A percentile compares a stretch with the other conserved stretches of the same genome.
phyloP scores from a whole-genome alignment of 148 eudicot genomes.

The Polygonum aviculare region DNA sequence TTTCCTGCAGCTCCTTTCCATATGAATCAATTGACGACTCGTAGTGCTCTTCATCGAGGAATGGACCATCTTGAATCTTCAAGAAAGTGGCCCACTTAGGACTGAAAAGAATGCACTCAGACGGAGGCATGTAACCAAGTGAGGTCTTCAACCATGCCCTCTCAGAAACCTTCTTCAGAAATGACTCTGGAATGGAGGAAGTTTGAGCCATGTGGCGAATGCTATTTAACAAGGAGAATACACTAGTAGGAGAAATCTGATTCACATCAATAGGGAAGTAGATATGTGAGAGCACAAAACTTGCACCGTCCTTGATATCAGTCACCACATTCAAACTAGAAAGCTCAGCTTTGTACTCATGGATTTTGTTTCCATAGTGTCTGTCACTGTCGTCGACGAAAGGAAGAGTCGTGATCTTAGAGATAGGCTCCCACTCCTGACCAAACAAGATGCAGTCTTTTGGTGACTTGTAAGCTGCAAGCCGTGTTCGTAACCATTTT shows the following conservation, averaged over 20 bases:
- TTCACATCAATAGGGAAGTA: slow-evolving; percentile 25
- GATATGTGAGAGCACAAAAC: slow-evolving; percentile 25
- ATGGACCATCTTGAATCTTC: slow-evolving; percentile 45
- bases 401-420: slow-evolving; percentile 40
- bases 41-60: slow-evolving; percentile 49
- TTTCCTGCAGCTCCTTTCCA: slow-evolving; percentile 30
- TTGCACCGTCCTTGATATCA: slow-evolving; percentile 28
- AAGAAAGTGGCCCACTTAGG: slow-evolving; percentile 21
- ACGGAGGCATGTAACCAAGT: slow-evolving; percentile 35
- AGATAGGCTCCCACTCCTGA: slow-evolving; percentile 38
- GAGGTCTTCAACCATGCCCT: slow-evolving; percentile 46
- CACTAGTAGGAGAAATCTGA: slow-evolving; percentile 23
- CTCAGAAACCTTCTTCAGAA: slow-evolving; percentile 16
- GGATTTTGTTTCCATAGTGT: slow-evolving; percentile 33
- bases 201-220: slow-evolving; percentile 12
- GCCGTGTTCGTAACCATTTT: slow-evolving; percentile 49
- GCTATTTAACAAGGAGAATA: slow-evolving; percentile 35
- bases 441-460: slow-evolving; percentile 40
- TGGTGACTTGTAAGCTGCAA: slow-evolving; percentile 38
- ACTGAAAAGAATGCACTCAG: slow-evolving; percentile 32
- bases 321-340: slow-evolving; percentile 33
- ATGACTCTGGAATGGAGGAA: slow-evolving; percentile 14
- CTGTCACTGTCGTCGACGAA: slow-evolving; percentile 47
- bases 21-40: slow-evolving; percentile 28
- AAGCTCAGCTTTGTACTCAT: slow-evolving; percentile 30